Conservation (phyloP, 1,139 yeast genomes). For the Taphrina confusa region DNA sequence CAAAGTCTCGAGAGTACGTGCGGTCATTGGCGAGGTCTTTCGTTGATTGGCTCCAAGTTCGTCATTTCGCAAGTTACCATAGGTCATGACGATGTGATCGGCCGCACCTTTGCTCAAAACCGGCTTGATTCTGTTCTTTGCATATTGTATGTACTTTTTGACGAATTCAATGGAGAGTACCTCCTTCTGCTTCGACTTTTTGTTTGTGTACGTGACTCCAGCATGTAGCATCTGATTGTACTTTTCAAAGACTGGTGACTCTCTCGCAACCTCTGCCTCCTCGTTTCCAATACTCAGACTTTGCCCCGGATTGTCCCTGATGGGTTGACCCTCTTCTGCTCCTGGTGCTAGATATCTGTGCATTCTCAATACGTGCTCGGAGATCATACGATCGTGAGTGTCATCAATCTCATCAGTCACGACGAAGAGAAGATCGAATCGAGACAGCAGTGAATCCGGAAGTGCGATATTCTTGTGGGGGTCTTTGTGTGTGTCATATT, state of each 20-base stretch:
- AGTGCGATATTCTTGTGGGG: slow-evolving; percentile 96
- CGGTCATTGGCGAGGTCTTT: slow-evolving; percentile 92
- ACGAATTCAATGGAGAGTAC: slow-evolving; percentile 80
- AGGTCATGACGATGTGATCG: slow-evolving; percentile 75
- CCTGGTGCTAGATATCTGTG: slow-evolving; percentile 91
- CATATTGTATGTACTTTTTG: slow-evolving; percentile 89
- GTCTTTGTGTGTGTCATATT: slow-evolving; percentile 91
- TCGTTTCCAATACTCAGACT: slow-evolving; percentile 71
- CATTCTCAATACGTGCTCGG: slow-evolving; percentile 93
- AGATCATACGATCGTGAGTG: slow-evolving; percentile 76
- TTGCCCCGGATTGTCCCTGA: slow-evolving; percentile 70
- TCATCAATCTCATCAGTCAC: slow-evolving; percentile 95
- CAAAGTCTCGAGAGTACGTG: slow-evolving; percentile 94
- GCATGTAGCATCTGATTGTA: slow-evolving; percentile 81
- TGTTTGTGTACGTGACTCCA: slow-evolving; percentile 58
- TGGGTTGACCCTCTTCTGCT: slow-evolving; percentile 88
- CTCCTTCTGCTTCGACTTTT: slow-evolving; percentile 54
- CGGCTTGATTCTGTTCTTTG: slow-evolving; percentile 85
- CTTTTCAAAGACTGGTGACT: slow-evolving; percentile 70
- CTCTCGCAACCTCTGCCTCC: slow-evolving; percentile 51
- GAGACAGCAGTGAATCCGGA: slow-evolving; percentile 93
- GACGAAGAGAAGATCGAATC: slow-evolving; percentile 92
- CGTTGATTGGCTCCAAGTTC: slow-evolving; percentile 68
- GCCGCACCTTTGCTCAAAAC: slow-evolving; percentile 76
- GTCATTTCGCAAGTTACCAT: slow-evolving; percentile 82